A percentile compares a stretch with the other conserved stretches of the same genome.
Conservation (phyloP, 2,329 filamentous ascomycete genomes). For the Aspergillus fumigatus region DNA sequence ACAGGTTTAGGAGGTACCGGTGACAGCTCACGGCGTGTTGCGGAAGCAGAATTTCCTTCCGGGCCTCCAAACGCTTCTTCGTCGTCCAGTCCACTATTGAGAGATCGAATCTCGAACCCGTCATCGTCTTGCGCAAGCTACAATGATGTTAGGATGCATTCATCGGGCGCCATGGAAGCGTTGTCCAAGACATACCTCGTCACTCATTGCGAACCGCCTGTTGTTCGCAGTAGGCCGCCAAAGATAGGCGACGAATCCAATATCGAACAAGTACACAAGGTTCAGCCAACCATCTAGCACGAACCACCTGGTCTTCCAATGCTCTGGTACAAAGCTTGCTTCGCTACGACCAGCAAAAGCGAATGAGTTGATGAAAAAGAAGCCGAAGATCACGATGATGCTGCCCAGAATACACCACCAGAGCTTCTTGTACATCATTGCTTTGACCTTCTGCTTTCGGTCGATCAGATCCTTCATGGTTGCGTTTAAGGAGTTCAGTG, state of each 20-base stretch:
- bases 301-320: conserved; percentile 98
- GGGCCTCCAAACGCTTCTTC: conserved; percentile 47
- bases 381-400: conserved; percentile 92
- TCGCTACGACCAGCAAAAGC: conserved; percentile 81
- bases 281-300: conserved; percentile 96
- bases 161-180: not conserved
- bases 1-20: conserved; percentile 47
- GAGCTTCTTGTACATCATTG: conserved; percentile 93
- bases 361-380: conserved; percentile 98
- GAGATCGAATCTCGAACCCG: conserved; percentile 92
- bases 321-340: conserved; percentile 87
- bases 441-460: conserved; percentile 89
- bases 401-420: conserved; percentile 96
- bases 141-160: conserved; percentile 25
- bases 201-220: conserved; percentile 95
- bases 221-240: conserved; percentile 98
- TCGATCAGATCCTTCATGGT: conserved; percentile 96
- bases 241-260: conserved; percentile 87
- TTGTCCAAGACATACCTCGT: conserved; percentile 58
- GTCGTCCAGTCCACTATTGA: conserved; percentile 70
- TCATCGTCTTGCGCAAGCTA: conserved; percentile 95
- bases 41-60: conserved; percentile 31
- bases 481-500: conserved; percentile 85
- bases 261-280: conserved; percentile 89
- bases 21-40: conserved; percentile 32